A percentile compares a stretch with the other conserved stretches of the same genome.
Conservation (phyloP, 345 rosid species). For the Chamaenerion angustifolium region DNA sequence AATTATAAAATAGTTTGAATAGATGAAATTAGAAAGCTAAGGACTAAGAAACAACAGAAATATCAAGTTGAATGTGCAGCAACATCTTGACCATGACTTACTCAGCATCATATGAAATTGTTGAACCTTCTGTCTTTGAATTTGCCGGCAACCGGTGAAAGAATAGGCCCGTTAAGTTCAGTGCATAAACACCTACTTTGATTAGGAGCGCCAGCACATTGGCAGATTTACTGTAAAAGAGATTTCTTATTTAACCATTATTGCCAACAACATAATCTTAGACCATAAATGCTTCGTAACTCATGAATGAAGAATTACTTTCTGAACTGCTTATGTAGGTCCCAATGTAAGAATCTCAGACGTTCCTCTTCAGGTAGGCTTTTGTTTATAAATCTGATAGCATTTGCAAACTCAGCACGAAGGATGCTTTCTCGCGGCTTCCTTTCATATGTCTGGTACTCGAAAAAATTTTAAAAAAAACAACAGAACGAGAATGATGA, state of each 20-base stretch:
- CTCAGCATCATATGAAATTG: constrained; percentile 31
- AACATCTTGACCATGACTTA: constrained; percentile 24
- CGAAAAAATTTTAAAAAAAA: constrained; percentile 3
- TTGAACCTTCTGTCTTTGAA: constrained; percentile 27
- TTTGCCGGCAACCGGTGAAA: constrained; percentile 45
- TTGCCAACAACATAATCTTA: constrained; percentile 5
- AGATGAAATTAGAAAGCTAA: no score
- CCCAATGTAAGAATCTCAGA: constrained; percentile 83
- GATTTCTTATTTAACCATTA: not conserved
- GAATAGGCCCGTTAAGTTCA: constrained; percentile 73
- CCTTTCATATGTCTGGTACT: constrained; percentile 62
- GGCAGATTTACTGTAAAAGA: constrained; percentile 39
- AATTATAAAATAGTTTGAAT: not conserved
- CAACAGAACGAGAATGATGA: not conserved
- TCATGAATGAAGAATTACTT: constrained; percentile 28
- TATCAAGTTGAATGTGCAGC: not conserved
- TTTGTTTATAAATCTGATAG: constrained; percentile 62
- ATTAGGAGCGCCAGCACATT: constrained; percentile 60
- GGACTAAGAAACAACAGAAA: not conserved
- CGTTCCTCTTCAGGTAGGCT: constrained; percentile 51
- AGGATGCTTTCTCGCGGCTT: constrained; percentile 93
- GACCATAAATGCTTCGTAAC: not conserved
- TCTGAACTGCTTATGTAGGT: constrained; percentile 69
- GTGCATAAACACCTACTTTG: constrained; percentile 58
- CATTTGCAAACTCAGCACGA: constrained; percentile 75